These are phyloP conservation scores for Coleophoma cylindrospora DNA, from an alignment of 2,329 filamentous ascomycete genomes.

Conservation along the genomic window DNA sequence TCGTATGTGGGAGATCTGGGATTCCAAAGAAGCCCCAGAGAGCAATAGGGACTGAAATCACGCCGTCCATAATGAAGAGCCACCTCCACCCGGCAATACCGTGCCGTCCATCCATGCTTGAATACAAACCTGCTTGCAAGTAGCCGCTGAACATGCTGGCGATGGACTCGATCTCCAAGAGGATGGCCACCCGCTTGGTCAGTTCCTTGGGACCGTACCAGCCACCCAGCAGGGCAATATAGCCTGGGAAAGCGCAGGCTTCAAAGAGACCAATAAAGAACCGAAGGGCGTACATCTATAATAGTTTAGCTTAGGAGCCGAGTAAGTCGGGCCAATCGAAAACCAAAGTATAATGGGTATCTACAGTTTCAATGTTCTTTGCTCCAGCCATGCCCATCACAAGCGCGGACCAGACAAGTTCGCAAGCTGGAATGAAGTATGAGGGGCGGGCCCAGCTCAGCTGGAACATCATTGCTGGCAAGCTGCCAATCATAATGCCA, in stretches of 20 bases:
- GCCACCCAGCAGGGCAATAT: neutral
- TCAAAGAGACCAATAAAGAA: slow-evolving; percentile 31
- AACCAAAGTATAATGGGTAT: neutral
- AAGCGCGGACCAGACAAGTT: slow-evolving; percentile 23
- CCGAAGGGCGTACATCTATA: slow-evolving; percentile 20
- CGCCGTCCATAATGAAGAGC: slow-evolving; percentile 19
- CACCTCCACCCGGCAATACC: slow-evolving; percentile 17
- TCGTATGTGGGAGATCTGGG: slow-evolving; percentile 5
- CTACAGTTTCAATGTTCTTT: slow-evolving; percentile 13
- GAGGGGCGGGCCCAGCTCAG: slow-evolving; percentile 30
- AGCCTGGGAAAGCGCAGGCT: slow-evolving; percentile 2
- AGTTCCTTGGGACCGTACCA: slow-evolving; percentile 4
- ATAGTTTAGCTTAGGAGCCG: too few relatives aligned
- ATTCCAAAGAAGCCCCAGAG: slow-evolving; percentile 7
- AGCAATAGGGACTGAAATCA: slow-evolving; percentile 18
- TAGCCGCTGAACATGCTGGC: slow-evolving; percentile 22
- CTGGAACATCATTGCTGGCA: slow-evolving; percentile 28
- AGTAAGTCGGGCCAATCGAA: too few relatives aligned
- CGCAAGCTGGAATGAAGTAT: slow-evolving; percentile 33
- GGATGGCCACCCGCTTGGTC: slow-evolving; percentile 1
- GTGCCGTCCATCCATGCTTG: slow-evolving; percentile 11
- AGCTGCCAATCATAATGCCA: slow-evolving; percentile 47
- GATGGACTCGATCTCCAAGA: neutral
- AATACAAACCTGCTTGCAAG: slow-evolving; percentile 16
- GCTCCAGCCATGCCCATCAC: slow-evolving; percentile 30